Percentiles rank a stretch among this genome's conserved stretches.
These are phyloP conservation scores for Strobilomyces dryophilus DNA, from an alignment of 768 basidiomycete species.

Conservation along the genomic window DNA sequence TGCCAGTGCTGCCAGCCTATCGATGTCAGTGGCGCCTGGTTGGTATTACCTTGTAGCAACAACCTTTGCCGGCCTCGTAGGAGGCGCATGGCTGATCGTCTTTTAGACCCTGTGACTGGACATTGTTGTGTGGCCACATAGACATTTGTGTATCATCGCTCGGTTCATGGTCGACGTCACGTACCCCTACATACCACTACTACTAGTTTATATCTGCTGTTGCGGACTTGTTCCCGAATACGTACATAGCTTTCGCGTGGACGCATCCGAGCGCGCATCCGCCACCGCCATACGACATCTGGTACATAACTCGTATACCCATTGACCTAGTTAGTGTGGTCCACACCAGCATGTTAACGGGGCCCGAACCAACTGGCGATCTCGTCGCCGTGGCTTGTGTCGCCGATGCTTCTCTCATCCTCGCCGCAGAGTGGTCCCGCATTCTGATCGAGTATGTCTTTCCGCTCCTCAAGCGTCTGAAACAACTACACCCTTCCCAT, in stretches of 20 bases:
- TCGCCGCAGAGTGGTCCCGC: conserved; percentile 50
- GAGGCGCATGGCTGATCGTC: conserved; percentile 32
- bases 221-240: conserved; percentile 10
- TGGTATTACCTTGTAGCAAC: conserved; percentile 29
- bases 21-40: conserved; percentile 16
- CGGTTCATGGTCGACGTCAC: not conserved
- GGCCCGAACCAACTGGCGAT: conserved; percentile 20
- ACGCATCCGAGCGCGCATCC: too few species aligned
- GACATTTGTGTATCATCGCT: conserved; percentile 4
- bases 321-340: not conserved
- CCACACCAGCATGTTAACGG: conserved; percentile 17
- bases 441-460: conserved; percentile 45
- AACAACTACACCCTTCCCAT: conserved; percentile 37
- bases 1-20: conserved; percentile 24
- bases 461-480: conserved; percentile 49
- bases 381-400: conserved; percentile 52
- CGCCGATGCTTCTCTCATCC: conserved; percentile 54
- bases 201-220: conserved; percentile 9
- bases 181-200: conserved; percentile 18
- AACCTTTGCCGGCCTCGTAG: conserved; percentile 19
- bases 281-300: not conserved
- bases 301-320: not conserved
- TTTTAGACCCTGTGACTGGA: conserved; percentile 15
- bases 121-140: conserved; percentile 1
- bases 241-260: not conserved